Evolutionary conservation across 768 basidiomycete species (phyloP).

Genomic region (Mycena sanguinolenta): DNA sequence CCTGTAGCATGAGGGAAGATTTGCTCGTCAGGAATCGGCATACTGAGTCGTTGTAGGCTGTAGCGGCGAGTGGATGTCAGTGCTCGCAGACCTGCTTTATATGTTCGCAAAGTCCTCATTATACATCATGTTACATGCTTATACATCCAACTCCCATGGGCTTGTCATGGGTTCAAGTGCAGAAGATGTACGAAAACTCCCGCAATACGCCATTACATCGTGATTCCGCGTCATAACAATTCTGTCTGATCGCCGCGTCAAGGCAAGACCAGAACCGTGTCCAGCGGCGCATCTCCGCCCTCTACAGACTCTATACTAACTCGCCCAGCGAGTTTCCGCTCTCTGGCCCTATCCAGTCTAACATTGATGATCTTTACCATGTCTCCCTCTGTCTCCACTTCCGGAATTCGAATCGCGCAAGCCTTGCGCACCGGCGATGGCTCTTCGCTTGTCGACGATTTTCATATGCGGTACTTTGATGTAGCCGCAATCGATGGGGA

Average conservation of each 20-base stretch:
- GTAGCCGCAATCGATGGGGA: slow-evolving; percentile 83
- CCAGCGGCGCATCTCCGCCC: slow-evolving; percentile 37
- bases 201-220: too few relatives aligned
- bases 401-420: slow-evolving; percentile 43
- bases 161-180: neutral
- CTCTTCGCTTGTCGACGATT: slow-evolving; percentile 66
- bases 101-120: too few relatives aligned
- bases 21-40: slow-evolving; percentile 39
- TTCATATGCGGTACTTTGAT: slow-evolving; percentile 72
- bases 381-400: slow-evolving; percentile 57
- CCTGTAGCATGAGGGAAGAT: slow-evolving; percentile 75
- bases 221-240: too few relatives aligned
- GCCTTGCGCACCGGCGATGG: slow-evolving; percentile 44
- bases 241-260: slow-evolving; percentile 6
- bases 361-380: slow-evolving; percentile 68
- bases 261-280: slow-evolving; percentile 52
- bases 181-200: neutral
- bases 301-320: slow-evolving; percentile 32
- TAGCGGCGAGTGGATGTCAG: neutral
- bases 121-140: slow-evolving; percentile 9
- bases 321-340: slow-evolving; percentile 31
- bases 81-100: neutral
- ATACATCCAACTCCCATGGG: slow-evolving; percentile 10
- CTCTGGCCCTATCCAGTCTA: slow-evolving; percentile 52
- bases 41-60: neutral